These are phyloP conservation scores for Calonectria pseudoturangicola DNA, from an alignment of 2,329 filamentous ascomycete species.

Conservation along the genomic window DNA sequence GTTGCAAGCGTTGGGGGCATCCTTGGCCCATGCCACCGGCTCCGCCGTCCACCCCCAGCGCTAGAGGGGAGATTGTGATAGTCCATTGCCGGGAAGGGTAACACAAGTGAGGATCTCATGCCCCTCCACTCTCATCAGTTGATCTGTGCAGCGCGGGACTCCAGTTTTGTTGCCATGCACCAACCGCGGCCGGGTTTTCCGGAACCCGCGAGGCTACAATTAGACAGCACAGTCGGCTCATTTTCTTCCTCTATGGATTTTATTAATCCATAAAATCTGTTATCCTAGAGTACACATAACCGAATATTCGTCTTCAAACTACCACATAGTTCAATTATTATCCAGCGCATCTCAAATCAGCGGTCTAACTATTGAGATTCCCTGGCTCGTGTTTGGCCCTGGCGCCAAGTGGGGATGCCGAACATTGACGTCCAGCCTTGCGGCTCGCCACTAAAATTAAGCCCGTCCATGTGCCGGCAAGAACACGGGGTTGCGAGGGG, in stretches of 20 bases:
- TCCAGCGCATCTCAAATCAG: background rate
- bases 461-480: constrained; percentile 1
- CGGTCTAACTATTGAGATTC: too few relatives aligned
- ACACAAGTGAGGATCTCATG: constrained; percentile 7
- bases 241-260: too few relatives aligned
- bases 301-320: background rate
- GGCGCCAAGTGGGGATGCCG: constrained; percentile 8
- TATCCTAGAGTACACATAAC: background rate
- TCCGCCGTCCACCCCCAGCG: constrained; percentile 7
- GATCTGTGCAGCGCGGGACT: constrained; percentile 10
- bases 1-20: background rate
- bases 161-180: constrained; percentile 11
- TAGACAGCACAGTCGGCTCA: too few relatives aligned
- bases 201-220: background rate
- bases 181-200: background rate
- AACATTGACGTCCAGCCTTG: constrained; percentile 10
- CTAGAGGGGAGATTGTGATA: constrained; percentile 17
- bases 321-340: background rate
- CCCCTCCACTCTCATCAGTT: constrained; percentile 22
- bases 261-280: background rate
- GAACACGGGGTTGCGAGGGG: constrained; percentile 13
- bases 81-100: constrained; percentile 15
- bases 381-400: constrained; percentile 11
- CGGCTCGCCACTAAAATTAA: constrained; percentile 19
- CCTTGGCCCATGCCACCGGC: constrained; percentile 13